These are phyloP conservation scores for Cryphonectria parasitica DNA, from an alignment of 2,329 filamentous ascomycete genomes.

Conservation along the genomic window DNA sequence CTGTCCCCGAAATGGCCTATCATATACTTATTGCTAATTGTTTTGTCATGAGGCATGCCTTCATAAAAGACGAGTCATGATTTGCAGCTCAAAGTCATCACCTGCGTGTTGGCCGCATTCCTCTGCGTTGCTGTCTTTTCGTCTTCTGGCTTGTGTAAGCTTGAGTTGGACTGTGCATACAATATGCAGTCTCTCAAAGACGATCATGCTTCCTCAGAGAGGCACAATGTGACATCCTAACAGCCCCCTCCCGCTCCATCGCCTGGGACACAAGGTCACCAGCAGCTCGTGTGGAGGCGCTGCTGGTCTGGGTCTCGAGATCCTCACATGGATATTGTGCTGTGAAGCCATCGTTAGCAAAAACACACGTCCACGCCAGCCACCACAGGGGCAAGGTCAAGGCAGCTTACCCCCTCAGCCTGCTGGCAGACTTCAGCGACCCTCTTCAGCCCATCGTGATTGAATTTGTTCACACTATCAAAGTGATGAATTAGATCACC, in stretches of 20 bases:
- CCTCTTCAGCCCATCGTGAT: conserved; percentile 83
- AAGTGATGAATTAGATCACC: conserved; percentile 86
- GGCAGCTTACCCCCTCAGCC: conserved; percentile 67
- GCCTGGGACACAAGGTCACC: conserved; percentile 72
- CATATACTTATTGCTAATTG: neutral
- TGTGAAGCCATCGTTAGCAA: conserved; percentile 46
- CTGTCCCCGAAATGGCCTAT: neutral
- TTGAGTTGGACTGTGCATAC: too few species aligned
- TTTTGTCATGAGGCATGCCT: neutral
- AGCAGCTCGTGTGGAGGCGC: conserved; percentile 58
- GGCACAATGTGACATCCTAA: conserved; percentile 88
- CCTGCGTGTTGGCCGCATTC: neutral
- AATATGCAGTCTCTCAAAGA: too few species aligned
- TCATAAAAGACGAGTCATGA: neutral
- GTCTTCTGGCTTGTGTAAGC: neutral
- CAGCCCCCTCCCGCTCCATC: conserved; percentile 85
- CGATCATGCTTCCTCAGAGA: conserved; percentile 52
- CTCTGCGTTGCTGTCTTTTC: neutral
- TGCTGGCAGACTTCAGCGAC: conserved; percentile 89
- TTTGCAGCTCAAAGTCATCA: neutral
- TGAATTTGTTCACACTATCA: conserved; percentile 79
- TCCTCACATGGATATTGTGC: conserved; percentile 67
- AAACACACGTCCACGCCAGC: neutral
- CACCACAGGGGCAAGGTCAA: conserved; percentile 49
- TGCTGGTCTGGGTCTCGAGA: conserved; percentile 51